Evolutionary conservation across 1,284 basidiomycete genomes (phyloP), one percentile per base, ranked within the genome.

Genomic region (Ustilago lituana): DNA sequence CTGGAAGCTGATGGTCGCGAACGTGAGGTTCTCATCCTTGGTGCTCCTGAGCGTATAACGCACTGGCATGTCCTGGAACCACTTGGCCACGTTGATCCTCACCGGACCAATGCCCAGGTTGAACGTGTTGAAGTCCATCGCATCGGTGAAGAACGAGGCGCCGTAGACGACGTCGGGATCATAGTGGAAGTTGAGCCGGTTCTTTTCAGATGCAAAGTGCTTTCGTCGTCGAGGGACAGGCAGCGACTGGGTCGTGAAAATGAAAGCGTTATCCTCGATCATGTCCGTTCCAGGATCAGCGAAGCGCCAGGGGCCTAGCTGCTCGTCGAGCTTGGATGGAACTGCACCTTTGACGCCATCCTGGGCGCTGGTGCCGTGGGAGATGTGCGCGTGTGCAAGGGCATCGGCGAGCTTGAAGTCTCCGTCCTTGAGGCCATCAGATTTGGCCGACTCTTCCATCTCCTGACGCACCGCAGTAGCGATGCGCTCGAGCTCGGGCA

Each of bases 211-310:
- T 6, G 79, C 74, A 55, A 84, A 84, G 54, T 82, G 64, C 59
- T 84, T 83, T 12, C 84, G 63, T 32, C 84, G 74, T 40, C 81
- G 74, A 0, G 83, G 74, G 4, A 83, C 80, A 4, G 78, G 59
- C 4, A 83, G 73, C 26, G 76, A 79, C 20, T 76, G 68, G 23
- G 80, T 77, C 14, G 79, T 76, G 48, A 84, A 84, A 26, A 84
- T 79, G 54, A 84, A 84, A 0, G 79, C 80, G 43, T 84, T 83
- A 74, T 84, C 84, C 64, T 84, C 84, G 32, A 83, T 71, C 55
- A 82, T 79, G 58, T 84, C 83, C 4, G 79, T 73, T 1, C 67
- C 70, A 5, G 81, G 79, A 44, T 83, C 80, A 1, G 71, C 60
- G 46, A 83, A 84, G 33, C 83, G 77, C 82, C 80, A 84, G 0